Percentiles rank a stretch among this genome's conserved stretches.
phyloP scores from a whole-genome alignment of 2,329 filamentous ascomycete genomes.

The Cercospora janseana region DNA sequence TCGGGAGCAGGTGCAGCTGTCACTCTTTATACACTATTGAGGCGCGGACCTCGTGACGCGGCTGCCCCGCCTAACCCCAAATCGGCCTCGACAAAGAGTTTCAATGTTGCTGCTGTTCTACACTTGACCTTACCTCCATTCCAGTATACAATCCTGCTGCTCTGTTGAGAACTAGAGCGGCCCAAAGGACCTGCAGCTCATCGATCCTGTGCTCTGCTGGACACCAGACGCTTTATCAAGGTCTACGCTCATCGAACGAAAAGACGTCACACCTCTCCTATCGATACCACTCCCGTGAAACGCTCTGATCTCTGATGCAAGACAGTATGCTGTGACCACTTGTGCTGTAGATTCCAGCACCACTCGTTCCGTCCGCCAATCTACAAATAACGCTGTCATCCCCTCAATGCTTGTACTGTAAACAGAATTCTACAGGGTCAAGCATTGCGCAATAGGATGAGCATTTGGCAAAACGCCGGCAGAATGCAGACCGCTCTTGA shows the following conservation, averaged over 20 bases:
- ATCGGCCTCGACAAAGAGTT: background rate
- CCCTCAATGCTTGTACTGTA: too few species aligned
- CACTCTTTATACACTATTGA: background rate
- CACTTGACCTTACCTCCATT: background rate
- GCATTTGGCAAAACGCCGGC: too few species aligned
- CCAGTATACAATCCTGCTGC: background rate
- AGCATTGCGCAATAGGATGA: too few species aligned
- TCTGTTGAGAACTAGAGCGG: background rate
- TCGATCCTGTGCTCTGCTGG: too few species aligned
- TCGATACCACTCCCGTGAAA: background rate
- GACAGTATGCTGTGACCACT: background rate
- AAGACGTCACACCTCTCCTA: conserved; percentile 4
- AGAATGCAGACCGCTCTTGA: too few species aligned
- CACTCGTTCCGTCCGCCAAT: too few species aligned
- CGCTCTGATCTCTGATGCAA: too few species aligned
- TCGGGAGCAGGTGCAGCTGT: background rate
- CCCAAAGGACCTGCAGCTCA: too few species aligned
- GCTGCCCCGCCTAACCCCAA: background rate
- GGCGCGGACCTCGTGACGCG: background rate
- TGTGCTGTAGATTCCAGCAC: too few species aligned
- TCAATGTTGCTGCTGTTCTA: background rate
- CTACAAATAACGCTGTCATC: background rate
- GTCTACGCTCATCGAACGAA: background rate
- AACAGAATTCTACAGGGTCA: too few species aligned
- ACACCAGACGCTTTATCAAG: background rate